A percentile compares a stretch with the other conserved stretches of the same genome.
phyloP scores from a whole-genome alignment of 352 stramenopile species.

The Globisporangium irregulare region DNA sequence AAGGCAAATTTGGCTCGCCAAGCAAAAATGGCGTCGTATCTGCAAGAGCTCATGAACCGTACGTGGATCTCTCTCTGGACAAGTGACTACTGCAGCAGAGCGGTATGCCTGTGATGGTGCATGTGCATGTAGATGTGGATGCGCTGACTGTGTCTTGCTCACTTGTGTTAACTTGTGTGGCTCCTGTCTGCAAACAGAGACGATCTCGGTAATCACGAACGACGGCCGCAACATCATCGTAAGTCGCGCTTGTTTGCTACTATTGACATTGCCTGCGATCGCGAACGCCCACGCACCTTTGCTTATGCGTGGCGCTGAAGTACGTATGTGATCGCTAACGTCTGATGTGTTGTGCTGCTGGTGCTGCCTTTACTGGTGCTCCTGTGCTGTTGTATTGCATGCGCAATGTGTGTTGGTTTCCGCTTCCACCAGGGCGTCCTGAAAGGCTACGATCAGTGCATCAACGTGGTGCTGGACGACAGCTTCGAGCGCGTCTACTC shows the following conservation, averaged over 20 bases:
- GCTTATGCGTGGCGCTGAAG: background rate
- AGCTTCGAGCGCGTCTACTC: conserved; percentile 94
- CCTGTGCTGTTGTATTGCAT: background rate
- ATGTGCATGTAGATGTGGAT: background rate
- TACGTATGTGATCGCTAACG: background rate
- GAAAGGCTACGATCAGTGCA: conserved; percentile 92
- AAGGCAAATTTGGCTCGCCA: conserved; percentile 4
- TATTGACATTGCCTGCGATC: background rate
- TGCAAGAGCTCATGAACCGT: conserved; percentile 84
- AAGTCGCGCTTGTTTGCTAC: conserved; percentile 18
- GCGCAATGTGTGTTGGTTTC: background rate
- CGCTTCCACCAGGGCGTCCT: conserved; percentile 55
- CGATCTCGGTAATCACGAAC: conserved; percentile 92
- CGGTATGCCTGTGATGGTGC: background rate
- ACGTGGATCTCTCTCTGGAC: conserved; percentile 23
- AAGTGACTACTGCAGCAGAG: background rate
- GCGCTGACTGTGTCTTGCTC: background rate
- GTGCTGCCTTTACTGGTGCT: conserved; percentile 7
- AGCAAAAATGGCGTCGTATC: conserved; percentile 67
- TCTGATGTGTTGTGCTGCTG: background rate
- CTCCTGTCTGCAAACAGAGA: conserved; percentile 39
- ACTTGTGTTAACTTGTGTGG: background rate
- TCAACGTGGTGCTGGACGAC: conserved; percentile 92
- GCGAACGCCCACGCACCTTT: background rate
- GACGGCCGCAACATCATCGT: conserved; percentile 94